phyloP scores from a whole-genome alignment of 116 monocot genomes.

The Thalassia testudinum region DNA sequence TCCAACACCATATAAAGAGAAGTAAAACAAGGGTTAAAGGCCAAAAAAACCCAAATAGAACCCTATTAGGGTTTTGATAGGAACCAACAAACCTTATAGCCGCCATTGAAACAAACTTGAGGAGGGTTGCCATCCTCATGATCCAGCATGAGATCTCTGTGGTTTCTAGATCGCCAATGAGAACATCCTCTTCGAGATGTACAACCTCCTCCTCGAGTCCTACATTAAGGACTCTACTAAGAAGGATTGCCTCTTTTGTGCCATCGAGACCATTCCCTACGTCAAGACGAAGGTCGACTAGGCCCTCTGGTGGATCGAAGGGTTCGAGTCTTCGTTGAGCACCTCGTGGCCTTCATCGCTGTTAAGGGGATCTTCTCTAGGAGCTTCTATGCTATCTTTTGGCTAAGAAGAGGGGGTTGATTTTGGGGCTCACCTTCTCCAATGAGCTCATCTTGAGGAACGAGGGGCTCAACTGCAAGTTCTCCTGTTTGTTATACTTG shows the following conservation, averaged over 20 bases:
- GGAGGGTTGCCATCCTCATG: no score
- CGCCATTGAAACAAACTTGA: no score
- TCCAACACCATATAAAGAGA: no score
- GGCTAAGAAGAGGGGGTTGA: slow-evolving; percentile 93
- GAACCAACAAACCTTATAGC: no score
- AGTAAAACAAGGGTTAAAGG: no score
- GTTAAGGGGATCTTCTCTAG: slow-evolving; percentile 77
- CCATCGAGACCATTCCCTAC: slow-evolving; percentile 61
- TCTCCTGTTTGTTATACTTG: slow-evolving; percentile 67
- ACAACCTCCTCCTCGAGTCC: slow-evolving; percentile 67
- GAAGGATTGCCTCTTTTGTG: slow-evolving; percentile 52
- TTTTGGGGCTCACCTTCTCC: slow-evolving; percentile 88
- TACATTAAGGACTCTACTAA: slow-evolving; percentile 57
- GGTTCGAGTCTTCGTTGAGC: slow-evolving; percentile 55
- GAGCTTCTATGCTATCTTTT: slow-evolving; percentile 85
- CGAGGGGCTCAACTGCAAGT: slow-evolving; percentile 82
- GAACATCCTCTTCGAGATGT: slow-evolving; percentile 93
- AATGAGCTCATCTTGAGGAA: slow-evolving; percentile 91
- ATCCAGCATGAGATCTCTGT: no score
- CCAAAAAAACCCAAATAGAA: no score
- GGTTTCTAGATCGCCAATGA: slow-evolving; percentile 93
- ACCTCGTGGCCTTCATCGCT: slow-evolving; percentile 66
- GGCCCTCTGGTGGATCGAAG: slow-evolving; percentile 76
- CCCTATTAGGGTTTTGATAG: no score
- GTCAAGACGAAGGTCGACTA: slow-evolving; percentile 63